Base-by-base conservation (phyloP, 148 eudicot species). In the Vaccinium corymbosum region DNA sequence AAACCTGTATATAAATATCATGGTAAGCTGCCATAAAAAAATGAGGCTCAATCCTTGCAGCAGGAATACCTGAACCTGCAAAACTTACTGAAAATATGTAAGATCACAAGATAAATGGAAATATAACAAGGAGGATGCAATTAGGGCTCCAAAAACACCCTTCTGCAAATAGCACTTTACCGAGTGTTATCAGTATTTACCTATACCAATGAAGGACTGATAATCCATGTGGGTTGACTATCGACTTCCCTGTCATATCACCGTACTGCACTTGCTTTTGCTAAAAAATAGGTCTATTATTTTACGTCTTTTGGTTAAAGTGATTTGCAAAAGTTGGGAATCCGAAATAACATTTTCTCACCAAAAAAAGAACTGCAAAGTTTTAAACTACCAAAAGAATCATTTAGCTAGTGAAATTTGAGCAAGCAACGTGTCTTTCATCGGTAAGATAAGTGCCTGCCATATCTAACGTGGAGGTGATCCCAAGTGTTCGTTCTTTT, bases 61-160 rank as follows among this genome's bases (percentile, higher is more conserved):
- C 93, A 92, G 93, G 93, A 89, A 90, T 89, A 92, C 93, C 96
- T 92, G 92, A 91, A 90, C 96, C 98, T 94, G 98, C 96, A 94
- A 87, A 87, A 88, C 98, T 94, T 59, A 56, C 22, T 82, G 78
- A 83, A 88, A 86, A 82, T 85, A 85, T 48, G 89, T 92, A 87
- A 93, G 93, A 86, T 84, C 82, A 57, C 81, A 81, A 73, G 46
- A 11, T 48, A 32, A 72, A 74, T 32, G 49, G 46, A 32, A 19
- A 85, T 70, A 78, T 55, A 20, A 51, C 76, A 78, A 38, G 73
- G 79, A n/a, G 56, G 29, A 22, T 4, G 27, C 51, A 11, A 22
- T 0, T 11, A 35, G 57, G 79, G 32, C 32, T n/a, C 56, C 17
- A 76, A 49, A 68, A 76, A 49, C 20, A 74, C 25, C 78, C 25